phyloP scores from a whole-genome alignment of 108 stramenopile genomes.

The Cylindrotheca closterium region DNA sequence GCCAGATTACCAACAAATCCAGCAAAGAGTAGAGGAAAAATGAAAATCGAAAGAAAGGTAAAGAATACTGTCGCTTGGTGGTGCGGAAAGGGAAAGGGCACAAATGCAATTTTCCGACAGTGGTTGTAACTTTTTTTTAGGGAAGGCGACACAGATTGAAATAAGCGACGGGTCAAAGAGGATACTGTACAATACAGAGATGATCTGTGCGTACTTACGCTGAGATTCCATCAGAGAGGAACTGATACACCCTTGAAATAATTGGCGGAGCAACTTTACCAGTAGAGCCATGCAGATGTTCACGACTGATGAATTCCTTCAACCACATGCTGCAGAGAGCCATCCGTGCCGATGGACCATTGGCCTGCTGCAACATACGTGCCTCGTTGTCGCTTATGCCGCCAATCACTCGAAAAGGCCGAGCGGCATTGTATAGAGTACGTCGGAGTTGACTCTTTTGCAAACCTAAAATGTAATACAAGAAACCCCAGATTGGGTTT shows the following conservation, averaged over 20 bases:
- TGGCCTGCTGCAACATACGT: slow-evolving; percentile 40
- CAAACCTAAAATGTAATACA: slow-evolving; percentile 55
- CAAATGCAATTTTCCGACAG: slow-evolving; percentile 69
- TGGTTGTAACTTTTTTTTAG: slow-evolving; percentile 55
- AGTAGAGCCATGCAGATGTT: slow-evolving; percentile 54
- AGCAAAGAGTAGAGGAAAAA: slow-evolving; percentile 54
- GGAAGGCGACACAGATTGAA: slow-evolving; percentile 2
- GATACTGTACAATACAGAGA: no score
- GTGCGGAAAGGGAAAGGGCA: slow-evolving; percentile 78
- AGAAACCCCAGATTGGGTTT: slow-evolving; percentile 1
- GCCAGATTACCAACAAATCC: slow-evolving; percentile 32
- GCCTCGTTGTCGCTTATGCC: slow-evolving; percentile 64
- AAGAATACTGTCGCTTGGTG: slow-evolving; percentile 48
- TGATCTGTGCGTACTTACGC: no score
- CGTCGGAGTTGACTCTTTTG: slow-evolving; percentile 45
- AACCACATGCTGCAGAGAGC: slow-evolving; percentile 62
- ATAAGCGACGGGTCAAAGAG: background rate
- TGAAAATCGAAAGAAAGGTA: slow-evolving; percentile 25
- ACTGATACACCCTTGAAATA: slow-evolving; percentile 53
- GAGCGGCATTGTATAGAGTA: slow-evolving; percentile 64
- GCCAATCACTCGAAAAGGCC: slow-evolving; percentile 70
- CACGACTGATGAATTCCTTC: slow-evolving; percentile 65
- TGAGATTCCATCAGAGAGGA: slow-evolving; percentile 47
- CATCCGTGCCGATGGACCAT: slow-evolving; percentile 63
- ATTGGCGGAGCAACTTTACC: slow-evolving; percentile 59